These are phyloP conservation scores for Firmiana major DNA, from an alignment of 345 rosid species.

Conservation along the genomic window DNA sequence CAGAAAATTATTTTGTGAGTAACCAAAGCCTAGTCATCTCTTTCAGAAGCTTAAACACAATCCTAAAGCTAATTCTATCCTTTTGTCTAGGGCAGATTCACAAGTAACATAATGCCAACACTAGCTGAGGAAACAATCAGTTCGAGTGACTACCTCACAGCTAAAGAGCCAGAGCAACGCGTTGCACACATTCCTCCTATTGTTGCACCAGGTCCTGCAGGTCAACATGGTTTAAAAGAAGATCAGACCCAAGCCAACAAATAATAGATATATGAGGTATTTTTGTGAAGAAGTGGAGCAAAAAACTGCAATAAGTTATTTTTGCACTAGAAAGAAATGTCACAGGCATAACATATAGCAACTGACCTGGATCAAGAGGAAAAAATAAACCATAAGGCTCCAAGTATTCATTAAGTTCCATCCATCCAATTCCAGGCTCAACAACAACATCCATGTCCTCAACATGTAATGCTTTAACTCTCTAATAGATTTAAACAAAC, in stretches of 20 bases:
- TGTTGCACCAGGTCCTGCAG: slow-evolving; percentile 89
- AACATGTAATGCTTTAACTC: slow-evolving; percentile 76
- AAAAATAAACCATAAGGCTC: slow-evolving; percentile 84
- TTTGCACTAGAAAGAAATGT: not conserved
- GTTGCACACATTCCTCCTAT: slow-evolving; percentile 99
- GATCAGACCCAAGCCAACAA: slow-evolving; percentile 8
- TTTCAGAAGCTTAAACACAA: not conserved
- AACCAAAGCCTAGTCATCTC: not conserved
- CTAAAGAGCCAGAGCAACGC: slow-evolving; percentile 95
- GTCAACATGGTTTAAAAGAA: slow-evolving; percentile 21
- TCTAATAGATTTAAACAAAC: slow-evolving; percentile 32
- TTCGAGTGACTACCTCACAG: slow-evolving; percentile 64
- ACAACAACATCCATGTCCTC: slow-evolving; percentile 97
- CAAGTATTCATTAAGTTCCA: slow-evolving; percentile 86
- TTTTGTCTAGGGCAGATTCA: not conserved
- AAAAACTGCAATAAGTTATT: not conserved
- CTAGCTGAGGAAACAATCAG: not conserved
- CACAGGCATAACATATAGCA: not conserved
- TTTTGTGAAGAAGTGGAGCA: not conserved
- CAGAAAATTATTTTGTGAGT: not conserved
- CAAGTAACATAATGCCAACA: not conserved
- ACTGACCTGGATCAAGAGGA: slow-evolving; percentile 92
- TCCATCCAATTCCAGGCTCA: slow-evolving; percentile 97
- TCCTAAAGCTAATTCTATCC: not conserved
- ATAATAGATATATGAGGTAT: not conserved